Percentiles rank a stretch among this genome's conserved stretches.
These are phyloP conservation scores for Rosa rugosa DNA, from an alignment of 306 rosid species.

Conservation along the genomic window DNA sequence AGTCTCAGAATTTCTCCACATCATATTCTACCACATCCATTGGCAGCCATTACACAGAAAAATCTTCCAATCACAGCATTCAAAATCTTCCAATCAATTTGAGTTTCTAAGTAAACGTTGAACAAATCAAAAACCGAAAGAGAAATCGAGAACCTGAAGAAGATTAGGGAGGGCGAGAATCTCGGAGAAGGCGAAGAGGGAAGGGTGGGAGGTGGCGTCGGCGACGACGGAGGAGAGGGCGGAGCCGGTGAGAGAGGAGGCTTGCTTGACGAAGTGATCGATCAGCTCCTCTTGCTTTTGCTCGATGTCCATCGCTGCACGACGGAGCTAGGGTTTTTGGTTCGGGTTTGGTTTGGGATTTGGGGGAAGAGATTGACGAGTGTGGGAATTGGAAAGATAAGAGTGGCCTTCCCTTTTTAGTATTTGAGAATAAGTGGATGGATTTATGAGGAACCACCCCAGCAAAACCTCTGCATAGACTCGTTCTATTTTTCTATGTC, in stretches of 20 bases:
- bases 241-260: constrained; percentile 48
- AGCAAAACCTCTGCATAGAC: not conserved
- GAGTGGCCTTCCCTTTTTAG: too few species aligned
- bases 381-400: not conserved
- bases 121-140: not conserved
- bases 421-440: too few species aligned
- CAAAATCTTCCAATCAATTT: not conserved
- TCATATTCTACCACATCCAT: not conserved
- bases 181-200: constrained; percentile 89
- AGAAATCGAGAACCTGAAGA: constrained; percentile 47
- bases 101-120: not conserved
- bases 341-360: not conserved
- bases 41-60: not conserved
- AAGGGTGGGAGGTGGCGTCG: constrained; percentile 84
- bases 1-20: not conserved
- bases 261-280: constrained; percentile 75
- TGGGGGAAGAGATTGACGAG: not conserved
- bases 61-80: too few species aligned
- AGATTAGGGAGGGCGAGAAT: constrained; percentile 74
- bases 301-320: constrained; percentile 72
- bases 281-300: constrained; percentile 80
- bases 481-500: not conserved
- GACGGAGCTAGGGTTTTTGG: constrained; percentile 1
- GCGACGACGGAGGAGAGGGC: constrained; percentile 52
- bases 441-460: not conserved